Evolutionary conservation across 352 stramenopile genomes (phyloP).

Genomic region (Saprolegnia diclina): DNA sequence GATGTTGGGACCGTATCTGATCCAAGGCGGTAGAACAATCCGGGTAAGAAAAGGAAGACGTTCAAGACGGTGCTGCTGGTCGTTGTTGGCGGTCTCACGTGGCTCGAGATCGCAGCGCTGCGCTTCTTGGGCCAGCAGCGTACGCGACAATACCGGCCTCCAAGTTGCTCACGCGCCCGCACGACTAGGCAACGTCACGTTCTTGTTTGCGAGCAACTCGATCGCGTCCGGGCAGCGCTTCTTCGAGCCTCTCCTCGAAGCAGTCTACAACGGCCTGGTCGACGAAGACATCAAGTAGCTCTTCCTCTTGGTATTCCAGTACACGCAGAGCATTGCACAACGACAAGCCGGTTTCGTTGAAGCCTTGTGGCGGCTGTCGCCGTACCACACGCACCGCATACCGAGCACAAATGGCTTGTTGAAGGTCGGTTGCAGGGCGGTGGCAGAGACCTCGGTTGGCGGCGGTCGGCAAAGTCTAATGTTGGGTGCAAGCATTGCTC

Average conservation of each 20-base stretch:
- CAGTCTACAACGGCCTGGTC: slow-evolving; percentile 7
- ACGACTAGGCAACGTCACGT: slow-evolving; percentile 9
- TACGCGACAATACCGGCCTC: neutral
- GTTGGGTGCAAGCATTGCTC: no score
- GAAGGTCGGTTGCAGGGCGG: neutral
- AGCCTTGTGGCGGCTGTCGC: neutral
- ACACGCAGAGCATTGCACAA: no score
- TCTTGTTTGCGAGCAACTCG: slow-evolving; percentile 21
- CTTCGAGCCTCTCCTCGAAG: slow-evolving; percentile 8
- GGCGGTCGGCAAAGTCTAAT: no score
- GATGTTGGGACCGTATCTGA: neutral
- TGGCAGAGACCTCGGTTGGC: neutral
- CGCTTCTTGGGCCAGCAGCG: slow-evolving; percentile 14
- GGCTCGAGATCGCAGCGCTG: slow-evolving; percentile 12
- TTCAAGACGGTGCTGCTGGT: slow-evolving; percentile 22
- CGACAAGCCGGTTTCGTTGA: neutral
- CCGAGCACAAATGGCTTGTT: neutral
- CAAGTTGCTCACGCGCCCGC: neutral
- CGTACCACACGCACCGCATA: neutral
- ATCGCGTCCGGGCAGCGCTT: slow-evolving; percentile 17
- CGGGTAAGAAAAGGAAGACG: slow-evolving; percentile 1
- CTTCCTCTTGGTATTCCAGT: neutral
- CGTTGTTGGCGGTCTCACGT: slow-evolving; percentile 12
- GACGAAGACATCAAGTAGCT: neutral
- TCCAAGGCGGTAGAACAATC: neutral